phyloP scores from a whole-genome alignment of 305 asterid genomes.

The Petunia hybrid region DNA sequence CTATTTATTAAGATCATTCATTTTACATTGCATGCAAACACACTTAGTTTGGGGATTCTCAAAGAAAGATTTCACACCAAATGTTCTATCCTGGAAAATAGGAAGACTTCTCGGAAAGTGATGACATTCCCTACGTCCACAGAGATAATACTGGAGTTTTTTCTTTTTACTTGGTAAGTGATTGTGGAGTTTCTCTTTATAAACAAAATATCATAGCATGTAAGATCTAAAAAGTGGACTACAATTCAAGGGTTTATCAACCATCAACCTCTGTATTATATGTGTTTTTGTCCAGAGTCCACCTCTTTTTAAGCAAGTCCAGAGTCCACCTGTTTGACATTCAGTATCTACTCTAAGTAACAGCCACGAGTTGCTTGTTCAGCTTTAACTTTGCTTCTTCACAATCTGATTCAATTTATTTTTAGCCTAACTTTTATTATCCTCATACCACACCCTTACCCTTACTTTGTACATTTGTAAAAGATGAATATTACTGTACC shows the following conservation, averaged over 20 bases:
- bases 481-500: neutral
- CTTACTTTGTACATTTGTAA: neutral
- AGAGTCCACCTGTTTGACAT: conserved; percentile 17
- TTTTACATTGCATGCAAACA: conserved; percentile 4
- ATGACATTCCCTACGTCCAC: neutral
- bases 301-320: neutral
- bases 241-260: neutral
- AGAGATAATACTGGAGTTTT: neutral
- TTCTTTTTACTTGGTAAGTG: too few relatives aligned
- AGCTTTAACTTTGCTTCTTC: neutral
- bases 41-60: conserved; percentile 1
- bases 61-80: neutral
- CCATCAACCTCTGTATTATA: neutral
- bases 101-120: neutral
- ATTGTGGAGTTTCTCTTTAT: neutral
- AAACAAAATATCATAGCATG: neutral
- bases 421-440: neutral
- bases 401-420: neutral
- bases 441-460: neutral
- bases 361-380: neutral
- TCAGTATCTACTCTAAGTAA: conserved; percentile 19
- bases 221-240: conserved; percentile 4
- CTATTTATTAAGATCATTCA: neutral
- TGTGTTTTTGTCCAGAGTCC: conserved; percentile 10
- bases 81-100: conserved; percentile 2